phyloP scores from a whole-genome alignment of 2,329 filamentous ascomycete species.

The Diaporthe capsici region DNA sequence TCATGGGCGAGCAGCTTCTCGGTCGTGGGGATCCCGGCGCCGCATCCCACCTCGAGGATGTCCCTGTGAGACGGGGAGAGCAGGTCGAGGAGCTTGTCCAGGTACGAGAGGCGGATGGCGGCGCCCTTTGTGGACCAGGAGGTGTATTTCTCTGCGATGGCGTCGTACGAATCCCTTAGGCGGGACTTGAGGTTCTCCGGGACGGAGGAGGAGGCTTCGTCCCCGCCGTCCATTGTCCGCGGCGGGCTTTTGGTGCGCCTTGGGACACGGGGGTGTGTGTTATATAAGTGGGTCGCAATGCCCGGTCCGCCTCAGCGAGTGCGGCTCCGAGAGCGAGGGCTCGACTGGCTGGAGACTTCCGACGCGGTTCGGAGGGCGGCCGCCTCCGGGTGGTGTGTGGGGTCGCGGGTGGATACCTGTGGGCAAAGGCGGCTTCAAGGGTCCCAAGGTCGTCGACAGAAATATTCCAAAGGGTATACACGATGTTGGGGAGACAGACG shows the following conservation, averaged over 20 bases:
- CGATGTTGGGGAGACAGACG: too few relatives aligned
- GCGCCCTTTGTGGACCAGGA: constrained; percentile 54
- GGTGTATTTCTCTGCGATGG: constrained; percentile 57
- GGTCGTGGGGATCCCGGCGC: constrained; percentile 55
- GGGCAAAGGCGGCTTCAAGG: constrained; percentile 11
- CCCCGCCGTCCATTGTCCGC: not conserved
- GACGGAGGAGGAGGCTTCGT: not conserved
- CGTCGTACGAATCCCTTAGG: constrained; percentile 56
- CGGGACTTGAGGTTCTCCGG: constrained; percentile 54
- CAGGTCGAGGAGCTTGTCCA: constrained; percentile 50
- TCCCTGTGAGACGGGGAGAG: constrained; percentile 42
- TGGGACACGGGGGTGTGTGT: not conserved
- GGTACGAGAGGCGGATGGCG: constrained; percentile 51
- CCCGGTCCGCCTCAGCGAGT: not conserved
- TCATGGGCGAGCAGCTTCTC: constrained; percentile 50
- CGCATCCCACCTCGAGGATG: constrained; percentile 60
- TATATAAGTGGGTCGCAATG: not conserved
- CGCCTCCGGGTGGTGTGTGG: constrained; percentile 19
- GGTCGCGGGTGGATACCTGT: not conserved
- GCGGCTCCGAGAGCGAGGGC: not conserved
- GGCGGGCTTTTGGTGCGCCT: not conserved
- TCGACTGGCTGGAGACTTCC: not conserved
- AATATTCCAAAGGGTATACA: too few relatives aligned
- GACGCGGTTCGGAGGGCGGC: constrained; percentile 15
- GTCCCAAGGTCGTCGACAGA: not conserved